Percentiles rank a stretch among this genome's conserved stretches.
Conservation (phyloP, 345 rosid species). For the Gossypium arboreum region DNA sequence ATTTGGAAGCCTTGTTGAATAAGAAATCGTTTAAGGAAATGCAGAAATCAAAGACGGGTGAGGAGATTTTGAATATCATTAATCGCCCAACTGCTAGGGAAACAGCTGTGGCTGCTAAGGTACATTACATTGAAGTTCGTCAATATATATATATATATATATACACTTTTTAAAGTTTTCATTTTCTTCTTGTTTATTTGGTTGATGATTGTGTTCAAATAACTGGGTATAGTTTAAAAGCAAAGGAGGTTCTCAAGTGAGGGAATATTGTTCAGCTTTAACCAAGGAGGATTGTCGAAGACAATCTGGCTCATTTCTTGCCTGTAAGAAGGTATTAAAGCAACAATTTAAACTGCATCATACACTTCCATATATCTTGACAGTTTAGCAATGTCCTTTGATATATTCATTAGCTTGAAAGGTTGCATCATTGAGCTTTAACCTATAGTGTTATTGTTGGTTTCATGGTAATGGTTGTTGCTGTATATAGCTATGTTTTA, state of each 20-base stretch:
- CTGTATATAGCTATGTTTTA: not conserved
- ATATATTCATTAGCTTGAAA: not conserved
- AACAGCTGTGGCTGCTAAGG: conserved; percentile 95
- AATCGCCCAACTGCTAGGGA: conserved; percentile 92
- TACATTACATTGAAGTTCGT: conserved; percentile 21
- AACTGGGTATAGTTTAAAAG: conserved; percentile 70
- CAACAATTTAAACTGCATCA: not conserved
- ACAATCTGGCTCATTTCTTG: conserved; percentile 70
- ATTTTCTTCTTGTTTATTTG: not conserved
- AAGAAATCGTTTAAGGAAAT: conserved; percentile 87
- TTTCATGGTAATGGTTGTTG: not conserved
- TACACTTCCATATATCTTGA: not conserved
- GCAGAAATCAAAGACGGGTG: conserved; percentile 86
- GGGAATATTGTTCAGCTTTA: conserved; percentile 85
- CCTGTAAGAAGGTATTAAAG: conserved; percentile 78
- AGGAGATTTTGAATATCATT: conserved; percentile 84
- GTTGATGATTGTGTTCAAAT: conserved; percentile 19
- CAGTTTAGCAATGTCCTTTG: not conserved
- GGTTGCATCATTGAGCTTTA: not conserved
- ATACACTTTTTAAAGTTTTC: not conserved
- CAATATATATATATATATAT: no score
- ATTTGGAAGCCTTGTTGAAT: conserved; percentile 75
- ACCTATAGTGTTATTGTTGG: not conserved
- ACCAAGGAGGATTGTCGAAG: conserved; percentile 96
- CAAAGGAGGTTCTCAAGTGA: conserved; percentile 96